Conservation (phyloP, 805 yeast genomes). For the Teunomyces cretensis region DNA sequence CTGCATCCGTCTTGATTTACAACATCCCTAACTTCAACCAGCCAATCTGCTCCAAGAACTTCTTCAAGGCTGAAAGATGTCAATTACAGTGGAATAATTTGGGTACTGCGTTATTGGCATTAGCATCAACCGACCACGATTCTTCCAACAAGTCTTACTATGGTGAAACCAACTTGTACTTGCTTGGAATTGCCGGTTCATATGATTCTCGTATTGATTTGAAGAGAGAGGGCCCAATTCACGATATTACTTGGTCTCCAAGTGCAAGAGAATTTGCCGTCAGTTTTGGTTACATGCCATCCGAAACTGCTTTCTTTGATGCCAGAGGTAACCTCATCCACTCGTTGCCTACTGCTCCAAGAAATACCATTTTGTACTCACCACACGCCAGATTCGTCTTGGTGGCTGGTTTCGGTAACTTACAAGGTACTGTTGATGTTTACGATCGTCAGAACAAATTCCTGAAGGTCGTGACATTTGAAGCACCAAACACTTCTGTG, state of each 20-base stretch:
- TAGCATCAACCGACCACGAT: constrained; percentile 95
- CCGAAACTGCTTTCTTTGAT: constrained; percentile 91
- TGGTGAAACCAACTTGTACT: constrained; percentile 91
- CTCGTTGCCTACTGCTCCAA: constrained; percentile 80
- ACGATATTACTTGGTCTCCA: constrained; percentile 97
- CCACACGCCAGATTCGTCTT: constrained; percentile 91
- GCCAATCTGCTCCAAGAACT: constrained; percentile 81
- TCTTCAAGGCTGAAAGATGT: constrained; percentile 95
- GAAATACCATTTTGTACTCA: constrained; percentile 87
- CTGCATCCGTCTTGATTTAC: constrained; percentile 84
- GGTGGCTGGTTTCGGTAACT: constrained; percentile 96
- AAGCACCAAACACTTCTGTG: constrained; percentile 93
- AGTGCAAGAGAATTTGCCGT: constrained; percentile 96
- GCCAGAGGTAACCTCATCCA: constrained; percentile 86
- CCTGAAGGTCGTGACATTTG: constrained; percentile 72
- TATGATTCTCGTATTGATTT: constrained; percentile 86
- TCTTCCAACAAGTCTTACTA: constrained; percentile 90
- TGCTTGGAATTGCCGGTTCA: constrained; percentile 88
- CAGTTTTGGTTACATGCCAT: constrained; percentile 96
- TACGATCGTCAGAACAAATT: constrained; percentile 89
- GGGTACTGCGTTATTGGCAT: constrained; percentile 91
- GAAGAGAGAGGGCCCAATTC: constrained; percentile 94
- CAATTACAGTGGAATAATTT: constrained; percentile 88
- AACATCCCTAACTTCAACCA: constrained; percentile 72
- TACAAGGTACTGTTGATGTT: constrained; percentile 94